Evolutionary conservation across 441 rosid genomes (phyloP).

Genomic region (Bocquillonia castaneifolia): DNA sequence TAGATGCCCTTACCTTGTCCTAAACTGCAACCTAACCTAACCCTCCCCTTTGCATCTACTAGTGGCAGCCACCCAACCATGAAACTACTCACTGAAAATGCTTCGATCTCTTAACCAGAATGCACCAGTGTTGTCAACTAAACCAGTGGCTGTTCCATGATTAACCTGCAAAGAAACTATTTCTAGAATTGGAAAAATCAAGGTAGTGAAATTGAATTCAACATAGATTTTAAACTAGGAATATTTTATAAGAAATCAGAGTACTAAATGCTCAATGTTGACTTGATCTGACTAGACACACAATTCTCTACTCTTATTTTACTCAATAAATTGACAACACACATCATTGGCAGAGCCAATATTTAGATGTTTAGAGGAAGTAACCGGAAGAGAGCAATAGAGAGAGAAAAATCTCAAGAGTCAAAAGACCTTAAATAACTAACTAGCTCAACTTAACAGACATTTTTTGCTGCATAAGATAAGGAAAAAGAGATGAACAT

Average conservation of each 20-base stretch:
- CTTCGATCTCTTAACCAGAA: slow-evolving; percentile 24
- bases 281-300: background rate
- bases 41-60: slow-evolving; percentile 29
- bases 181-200: slow-evolving; percentile 14
- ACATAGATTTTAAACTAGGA: too few relatives aligned
- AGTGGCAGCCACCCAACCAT: slow-evolving; percentile 32
- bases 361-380: too few relatives aligned
- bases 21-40: slow-evolving; percentile 33
- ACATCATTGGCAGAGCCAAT: background rate
- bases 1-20: slow-evolving; percentile 35
- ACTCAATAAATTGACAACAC: background rate
- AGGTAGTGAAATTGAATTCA: too few relatives aligned
- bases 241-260: background rate
- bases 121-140: slow-evolving; percentile 15
- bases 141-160: slow-evolving; percentile 16
- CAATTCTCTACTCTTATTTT: background rate
- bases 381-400: background rate
- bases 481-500: too few relatives aligned
- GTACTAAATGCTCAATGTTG: background rate
- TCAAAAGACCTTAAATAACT: too few relatives aligned
- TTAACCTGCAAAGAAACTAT: slow-evolving; percentile 34
- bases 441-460: too few relatives aligned
- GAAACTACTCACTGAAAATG: slow-evolving; percentile 29
- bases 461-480: too few relatives aligned
- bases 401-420: too few relatives aligned